Conservation (phyloP, 345 rosid species). For the Boechera retrofracta region DNA sequence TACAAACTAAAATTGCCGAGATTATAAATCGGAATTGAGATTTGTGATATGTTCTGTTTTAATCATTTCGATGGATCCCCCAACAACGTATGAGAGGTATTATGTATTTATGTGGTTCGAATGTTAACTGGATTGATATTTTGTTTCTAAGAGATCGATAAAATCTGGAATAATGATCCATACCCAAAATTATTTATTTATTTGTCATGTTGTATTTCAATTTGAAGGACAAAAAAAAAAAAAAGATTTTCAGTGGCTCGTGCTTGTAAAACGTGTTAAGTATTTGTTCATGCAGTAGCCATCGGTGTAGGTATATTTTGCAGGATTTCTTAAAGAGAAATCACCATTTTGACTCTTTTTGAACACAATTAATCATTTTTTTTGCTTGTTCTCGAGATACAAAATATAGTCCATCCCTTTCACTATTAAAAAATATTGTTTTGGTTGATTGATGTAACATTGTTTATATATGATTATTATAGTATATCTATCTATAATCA, state of each 20-base stretch:
- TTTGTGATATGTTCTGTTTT: not conserved
- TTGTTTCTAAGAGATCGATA: not conserved
- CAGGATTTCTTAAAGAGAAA: not conserved
- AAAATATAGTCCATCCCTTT: not conserved
- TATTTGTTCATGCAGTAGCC: slow-evolving; percentile 26
- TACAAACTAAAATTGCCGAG: not conserved
- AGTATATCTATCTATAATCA: not conserved
- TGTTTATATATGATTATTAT: not conserved
- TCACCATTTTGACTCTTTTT: not conserved
- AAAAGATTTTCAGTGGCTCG: not conserved
- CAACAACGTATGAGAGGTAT: not conserved
- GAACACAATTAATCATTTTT: not conserved
- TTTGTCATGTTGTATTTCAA: slow-evolving; percentile 23
- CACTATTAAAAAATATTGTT: not conserved
- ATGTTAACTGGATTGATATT: slow-evolving; percentile 1
- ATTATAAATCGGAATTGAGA: not conserved
- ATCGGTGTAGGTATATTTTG: not conserved
- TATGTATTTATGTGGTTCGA: not conserved
- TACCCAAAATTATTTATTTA: not conserved
- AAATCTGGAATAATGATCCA: not conserved
- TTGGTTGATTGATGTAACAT: slow-evolving; percentile 3
- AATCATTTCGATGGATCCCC: not conserved
- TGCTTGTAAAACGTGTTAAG: slow-evolving; percentile 28
- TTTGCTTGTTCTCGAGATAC: not conserved
- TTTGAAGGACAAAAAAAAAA: not conserved